Base-by-base conservation (phyloP, 345 rosid species). In the Aegle marmelos region DNA sequence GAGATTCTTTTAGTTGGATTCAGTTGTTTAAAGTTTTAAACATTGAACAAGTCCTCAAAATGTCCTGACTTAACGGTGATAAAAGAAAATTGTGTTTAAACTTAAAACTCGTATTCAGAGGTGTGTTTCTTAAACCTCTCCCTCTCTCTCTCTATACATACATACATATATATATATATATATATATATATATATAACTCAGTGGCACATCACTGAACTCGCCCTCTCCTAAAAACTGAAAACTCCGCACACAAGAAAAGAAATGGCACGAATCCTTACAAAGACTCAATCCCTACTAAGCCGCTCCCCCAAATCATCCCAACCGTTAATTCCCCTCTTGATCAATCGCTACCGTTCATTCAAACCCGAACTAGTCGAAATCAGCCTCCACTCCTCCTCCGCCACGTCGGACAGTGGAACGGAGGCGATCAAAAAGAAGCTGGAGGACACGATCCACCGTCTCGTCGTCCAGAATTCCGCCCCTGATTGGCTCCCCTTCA, bases 401-500 rank as follows among this genome's bases (percentile, higher is more conserved):
- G 25, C 71, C 1, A 34, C 82, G n/a, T 67, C 66, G 24, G 60
- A 73, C 58, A 17, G 48, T 10, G 75, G 75, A 11, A 25, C 4
- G 10, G 53, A 58, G 60, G 13, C 21, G 54, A 31, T 75, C 36
- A 66, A 77, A 25, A 77, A 75, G 76, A 82, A 76, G 76, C 77
- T 88, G 10, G 86, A 87, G 77, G 88, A 85, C 2, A 74, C 84
- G 54, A 68, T 88, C 41, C 73, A 85, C 9, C 81, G 82, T 61
- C 58, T 83, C 67, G 68, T 79, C 25, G 85, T 89, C 33, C 82
- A 79, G 39, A 85, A 82, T 14, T 83, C 88, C 22, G 71, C 88
- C 7, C 88, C 91, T 0, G 85, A 85, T 74, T 89, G 90, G 90
- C 86, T 89, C 3, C 87, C 88, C 65, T 83, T 89, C 59, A 48